A percentile compares a stretch with the other conserved stretches of the same genome.
These are phyloP conservation scores for Mucor circinelloides DNA, from an alignment of 371 early-diverging fungal species.

Conservation along the genomic window DNA sequence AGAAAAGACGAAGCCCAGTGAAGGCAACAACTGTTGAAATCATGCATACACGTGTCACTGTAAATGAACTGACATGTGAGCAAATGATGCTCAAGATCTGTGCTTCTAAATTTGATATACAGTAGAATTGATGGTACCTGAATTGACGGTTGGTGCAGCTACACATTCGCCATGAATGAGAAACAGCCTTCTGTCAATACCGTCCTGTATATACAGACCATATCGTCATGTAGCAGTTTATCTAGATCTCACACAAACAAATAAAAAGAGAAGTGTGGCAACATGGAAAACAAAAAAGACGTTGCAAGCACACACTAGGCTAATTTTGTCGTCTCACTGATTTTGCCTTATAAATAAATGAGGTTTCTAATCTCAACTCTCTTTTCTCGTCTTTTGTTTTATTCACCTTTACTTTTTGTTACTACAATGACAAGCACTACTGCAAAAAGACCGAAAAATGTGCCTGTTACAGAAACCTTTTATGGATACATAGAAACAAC, in stretches of 20 bases:
- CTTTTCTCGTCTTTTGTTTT: background rate
- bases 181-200: background rate
- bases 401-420: background rate
- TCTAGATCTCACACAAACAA: background rate
- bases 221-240: background rate
- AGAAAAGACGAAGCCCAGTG: background rate
- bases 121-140: background rate
- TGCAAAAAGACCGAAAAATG: background rate
- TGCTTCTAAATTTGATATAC: background rate
- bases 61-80: constrained; percentile 7
- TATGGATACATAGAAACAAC: constrained; percentile 60
- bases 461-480: constrained; percentile 32
- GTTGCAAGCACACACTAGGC: background rate
- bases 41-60: constrained; percentile 11
- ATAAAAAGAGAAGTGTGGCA: background rate
- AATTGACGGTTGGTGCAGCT: background rate
- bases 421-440: background rate
- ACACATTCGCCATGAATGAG: background rate
- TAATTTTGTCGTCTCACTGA: background rate
- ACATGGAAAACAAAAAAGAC: background rate
- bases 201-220: background rate
- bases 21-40: constrained; percentile 9
- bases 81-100: background rate
- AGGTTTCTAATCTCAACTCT: background rate
- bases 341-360: background rate